These are phyloP conservation scores for Fomitopsis palustris DNA, from an alignment of 1,284 basidiomycete species.

Conservation along the genomic window DNA sequence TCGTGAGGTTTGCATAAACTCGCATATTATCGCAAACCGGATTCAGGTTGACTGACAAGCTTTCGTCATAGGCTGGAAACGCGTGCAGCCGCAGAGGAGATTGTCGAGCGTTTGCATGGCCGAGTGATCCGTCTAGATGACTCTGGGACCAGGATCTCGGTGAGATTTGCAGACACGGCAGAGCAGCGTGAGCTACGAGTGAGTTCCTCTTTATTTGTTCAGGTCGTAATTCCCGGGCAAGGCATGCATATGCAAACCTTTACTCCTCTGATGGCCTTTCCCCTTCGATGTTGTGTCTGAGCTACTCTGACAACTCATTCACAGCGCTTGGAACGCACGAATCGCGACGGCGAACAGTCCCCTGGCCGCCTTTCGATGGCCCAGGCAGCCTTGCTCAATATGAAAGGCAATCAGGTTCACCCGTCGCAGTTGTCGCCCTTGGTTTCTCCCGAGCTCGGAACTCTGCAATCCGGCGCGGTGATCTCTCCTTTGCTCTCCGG, in stretches of 20 bases:
- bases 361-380: constrained; percentile 68
- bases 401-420: constrained; percentile 56
- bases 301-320: neutral
- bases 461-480: constrained; percentile 4
- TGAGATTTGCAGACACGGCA: constrained; percentile 68
- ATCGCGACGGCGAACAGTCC: constrained; percentile 55
- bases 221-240: neutral
- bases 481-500: constrained; percentile 1
- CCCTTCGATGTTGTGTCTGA: neutral
- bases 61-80: constrained; percentile 51
- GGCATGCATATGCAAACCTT: neutral
- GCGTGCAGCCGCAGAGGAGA: constrained; percentile 63
- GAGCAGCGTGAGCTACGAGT: constrained; percentile 47
- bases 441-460: constrained; percentile 13
- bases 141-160: constrained; percentile 65
- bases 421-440: constrained; percentile 7
- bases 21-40: neutral
- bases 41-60: neutral
- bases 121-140: constrained; percentile 75
- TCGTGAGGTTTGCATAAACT: constrained; percentile 51
- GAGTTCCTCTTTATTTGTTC: constrained; percentile 16
- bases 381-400: constrained; percentile 69
- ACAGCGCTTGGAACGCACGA: constrained; percentile 34
- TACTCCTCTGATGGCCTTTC: neutral
- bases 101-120: constrained; percentile 70